Evolutionary conservation across 2,329 filamentous ascomycete genomes (phyloP).

Genomic region (Fusarium cicatricum): DNA sequence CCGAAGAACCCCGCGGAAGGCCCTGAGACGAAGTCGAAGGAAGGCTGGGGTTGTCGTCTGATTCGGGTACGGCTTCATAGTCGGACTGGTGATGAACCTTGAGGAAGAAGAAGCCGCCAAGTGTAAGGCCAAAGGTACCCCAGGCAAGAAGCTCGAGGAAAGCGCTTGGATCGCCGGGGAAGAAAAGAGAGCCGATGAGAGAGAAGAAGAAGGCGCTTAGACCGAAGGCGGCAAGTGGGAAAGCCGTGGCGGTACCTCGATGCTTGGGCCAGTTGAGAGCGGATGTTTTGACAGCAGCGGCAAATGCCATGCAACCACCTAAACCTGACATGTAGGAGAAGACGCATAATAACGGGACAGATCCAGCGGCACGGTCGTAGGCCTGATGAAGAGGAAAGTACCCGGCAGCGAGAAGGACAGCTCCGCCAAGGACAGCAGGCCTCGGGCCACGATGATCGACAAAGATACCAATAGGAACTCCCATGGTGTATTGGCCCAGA

Average conservation of each 20-base stretch:
- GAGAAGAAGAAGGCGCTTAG: conserved; percentile 98
- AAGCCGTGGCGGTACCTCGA: conserved; percentile 91
- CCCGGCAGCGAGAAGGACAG: conserved; percentile 75
- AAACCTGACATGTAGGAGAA: conserved; percentile 87
- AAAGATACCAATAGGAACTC: conserved; percentile 87
- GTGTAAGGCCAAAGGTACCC: conserved; percentile 79
- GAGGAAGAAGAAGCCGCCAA: conserved; percentile 85
- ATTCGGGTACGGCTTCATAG: conserved; percentile 64
- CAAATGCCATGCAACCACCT: conserved; percentile 91
- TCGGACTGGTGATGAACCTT: conserved; percentile 70
- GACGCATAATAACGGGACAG: conserved; percentile 74
- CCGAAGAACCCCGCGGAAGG: conserved; percentile 53
- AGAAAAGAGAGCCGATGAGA: conserved; percentile 75
- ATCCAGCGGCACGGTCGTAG: conserved; percentile 72
- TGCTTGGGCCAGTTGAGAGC: conserved; percentile 92
- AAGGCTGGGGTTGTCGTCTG: conserved; percentile 30
- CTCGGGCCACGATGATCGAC: conserved; percentile 85
- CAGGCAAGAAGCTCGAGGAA: conserved; percentile 83
- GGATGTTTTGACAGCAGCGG: conserved; percentile 83
- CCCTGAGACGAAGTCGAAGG: conserved; percentile 44
- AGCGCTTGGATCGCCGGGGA: conserved; percentile 82
- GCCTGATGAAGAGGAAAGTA: conserved; percentile 88
- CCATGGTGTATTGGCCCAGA: conserved; percentile 91
- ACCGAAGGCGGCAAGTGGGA: conserved; percentile 91
- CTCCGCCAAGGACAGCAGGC: conserved; percentile 78